Percentiles rank a stretch among this genome's conserved stretches.
phyloP scores from a whole-genome alignment of 306 rosid genomes.

The Vigna unguiculata region DNA sequence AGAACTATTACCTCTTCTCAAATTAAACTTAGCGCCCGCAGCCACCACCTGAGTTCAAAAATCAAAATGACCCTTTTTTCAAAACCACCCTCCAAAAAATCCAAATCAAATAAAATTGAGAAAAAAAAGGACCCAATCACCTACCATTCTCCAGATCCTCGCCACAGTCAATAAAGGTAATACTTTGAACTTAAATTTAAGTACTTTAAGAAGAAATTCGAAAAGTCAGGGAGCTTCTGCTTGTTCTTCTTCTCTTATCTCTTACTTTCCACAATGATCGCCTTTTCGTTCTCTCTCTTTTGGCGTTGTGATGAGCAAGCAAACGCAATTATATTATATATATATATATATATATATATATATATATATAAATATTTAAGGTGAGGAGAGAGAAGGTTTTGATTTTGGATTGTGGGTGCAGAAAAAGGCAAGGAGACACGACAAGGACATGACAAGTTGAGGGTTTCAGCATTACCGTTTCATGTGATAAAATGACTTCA shows the following conservation, averaged over 20 bases:
- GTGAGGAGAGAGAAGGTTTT: constrained; percentile 19
- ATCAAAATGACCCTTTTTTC: constrained; percentile 1
- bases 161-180: constrained; percentile 41
- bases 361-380: background rate
- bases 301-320: background rate
- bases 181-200: background rate
- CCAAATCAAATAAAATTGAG: background rate
- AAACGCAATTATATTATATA: background rate
- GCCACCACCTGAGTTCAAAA: constrained; percentile 57
- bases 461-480: constrained; percentile 6
- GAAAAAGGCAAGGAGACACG: background rate
- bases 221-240: constrained; percentile 9
- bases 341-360: too few species aligned
- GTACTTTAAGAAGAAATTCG: background rate
- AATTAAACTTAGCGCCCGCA: constrained; percentile 54
- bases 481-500: constrained; percentile 18
- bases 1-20: constrained; percentile 51
- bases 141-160: constrained; percentile 59
- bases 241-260: constrained; percentile 3
- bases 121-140: background rate
- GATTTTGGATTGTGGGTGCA: background rate
- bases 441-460: constrained; percentile 3
- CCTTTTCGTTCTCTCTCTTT: background rate
- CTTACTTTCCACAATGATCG: background rate
- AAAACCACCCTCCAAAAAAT: background rate